phyloP scores from a whole-genome alignment of 768 basidiomycete genomes.

The Lactarius deliciosus region DNA sequence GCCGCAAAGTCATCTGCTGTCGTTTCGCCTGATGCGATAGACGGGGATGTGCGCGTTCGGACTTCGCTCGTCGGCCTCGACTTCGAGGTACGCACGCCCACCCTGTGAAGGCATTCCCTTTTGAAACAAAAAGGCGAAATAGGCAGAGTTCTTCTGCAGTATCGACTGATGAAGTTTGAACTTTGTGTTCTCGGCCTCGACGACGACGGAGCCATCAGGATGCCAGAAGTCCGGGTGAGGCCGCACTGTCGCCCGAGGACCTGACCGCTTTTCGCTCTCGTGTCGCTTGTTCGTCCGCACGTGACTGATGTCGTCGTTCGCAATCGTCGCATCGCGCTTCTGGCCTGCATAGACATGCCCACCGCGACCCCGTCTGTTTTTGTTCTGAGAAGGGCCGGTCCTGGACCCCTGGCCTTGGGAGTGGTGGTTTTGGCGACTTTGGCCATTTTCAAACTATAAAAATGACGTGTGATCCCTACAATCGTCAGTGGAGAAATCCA shows the following conservation, averaged over 20 bases:
- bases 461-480: background rate
- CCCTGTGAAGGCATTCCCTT: background rate
- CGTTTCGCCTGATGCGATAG: slow-evolving; percentile 33
- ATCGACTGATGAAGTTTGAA: slow-evolving; percentile 41
- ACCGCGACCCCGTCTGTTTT: background rate
- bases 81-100: slow-evolving; percentile 6
- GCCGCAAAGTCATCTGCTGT: slow-evolving; percentile 37
- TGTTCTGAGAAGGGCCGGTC: background rate
- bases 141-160: slow-evolving; percentile 37
- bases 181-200: slow-evolving; percentile 38
- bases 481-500: background rate
- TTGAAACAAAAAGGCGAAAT: slow-evolving; percentile 37
- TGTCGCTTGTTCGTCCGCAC: background rate
- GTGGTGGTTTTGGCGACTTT: background rate
- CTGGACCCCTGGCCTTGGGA: background rate
- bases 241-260: background rate
- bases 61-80: slow-evolving; percentile 9
- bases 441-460: background rate
- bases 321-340: slow-evolving; percentile 5
- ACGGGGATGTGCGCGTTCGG: slow-evolving; percentile 24
- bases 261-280: background rate
- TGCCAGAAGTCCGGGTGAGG: slow-evolving; percentile 36
- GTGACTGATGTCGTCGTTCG: background rate
- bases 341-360: background rate
- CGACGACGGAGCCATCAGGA: slow-evolving; percentile 38